Evolutionary conservation across 805 yeast species (phyloP).

Genomic region (Martiniozyma abietophila): DNA sequence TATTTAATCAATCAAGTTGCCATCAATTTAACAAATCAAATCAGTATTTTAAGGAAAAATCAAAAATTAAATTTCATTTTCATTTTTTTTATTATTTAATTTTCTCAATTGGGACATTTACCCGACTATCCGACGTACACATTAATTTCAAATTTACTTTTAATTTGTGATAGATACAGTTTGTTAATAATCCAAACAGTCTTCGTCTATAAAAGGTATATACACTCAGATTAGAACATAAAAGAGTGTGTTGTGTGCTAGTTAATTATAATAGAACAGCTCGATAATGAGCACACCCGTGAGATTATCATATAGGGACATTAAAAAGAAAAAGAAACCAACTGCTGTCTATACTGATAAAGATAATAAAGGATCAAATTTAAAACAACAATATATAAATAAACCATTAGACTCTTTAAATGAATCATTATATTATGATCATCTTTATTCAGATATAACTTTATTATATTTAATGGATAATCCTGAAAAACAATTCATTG

Average conservation of each 20-base stretch:
- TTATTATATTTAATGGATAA: slow-evolving; percentile 15
- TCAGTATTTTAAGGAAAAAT: neutral
- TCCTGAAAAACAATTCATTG: slow-evolving; percentile 11
- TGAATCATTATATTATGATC: neutral
- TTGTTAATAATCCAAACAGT: too few species aligned
- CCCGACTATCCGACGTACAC: too few species aligned
- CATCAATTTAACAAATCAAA: neutral
- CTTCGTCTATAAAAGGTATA: too few species aligned
- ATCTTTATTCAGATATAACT: neutral
- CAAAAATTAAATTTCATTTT: neutral
- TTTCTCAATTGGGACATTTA: too few species aligned
- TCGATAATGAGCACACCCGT: too few species aligned
- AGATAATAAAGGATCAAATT: neutral
- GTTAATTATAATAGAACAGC: too few species aligned
- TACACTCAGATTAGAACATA: too few species aligned
- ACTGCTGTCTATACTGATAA: neutral
- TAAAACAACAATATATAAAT: neutral
- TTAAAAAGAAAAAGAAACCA: too few species aligned
- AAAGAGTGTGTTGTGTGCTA: too few species aligned
- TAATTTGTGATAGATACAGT: too few species aligned
- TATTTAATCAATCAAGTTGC: neutral
- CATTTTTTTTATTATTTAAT: neutral
- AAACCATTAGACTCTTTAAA: neutral
- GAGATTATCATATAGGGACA: too few species aligned
- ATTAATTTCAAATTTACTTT: too few species aligned